Base-by-base conservation (phyloP, 495 filamentous ascomycete species). In the Immersiella caudata region DNA sequence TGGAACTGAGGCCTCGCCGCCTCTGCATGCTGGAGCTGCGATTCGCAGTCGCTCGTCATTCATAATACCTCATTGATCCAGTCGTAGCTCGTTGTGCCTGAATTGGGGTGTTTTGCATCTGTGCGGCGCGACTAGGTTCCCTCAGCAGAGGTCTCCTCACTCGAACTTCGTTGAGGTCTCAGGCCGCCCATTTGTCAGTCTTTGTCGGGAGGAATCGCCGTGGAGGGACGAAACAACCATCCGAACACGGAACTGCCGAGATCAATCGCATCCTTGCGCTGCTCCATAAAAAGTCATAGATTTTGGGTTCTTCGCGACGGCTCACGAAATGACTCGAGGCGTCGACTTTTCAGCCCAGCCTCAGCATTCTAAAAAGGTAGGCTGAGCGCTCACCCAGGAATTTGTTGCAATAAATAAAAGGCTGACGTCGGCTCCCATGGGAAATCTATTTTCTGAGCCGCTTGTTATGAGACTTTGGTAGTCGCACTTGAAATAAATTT, bases 401-500 rank as follows among this genome's bases (percentile, higher is more conserved):
- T 22, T n/a, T 22, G 49, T 52, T 2, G 18, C 16, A 52, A 5
- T 22, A 5, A 22, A 14, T 52, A 22, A 55, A 22, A 12, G 24
- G 50, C 50, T 54, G 50, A 22, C 18, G 6, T 54, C 16, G 16
- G n/a, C 50, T n/a, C 6, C 6, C 18, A n/a, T n/a, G n/a, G n/a
- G n/a, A n/a, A n/a, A n/a, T 55, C 52, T 55, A 24, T 55, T 12
- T 26, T 55, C n/a, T 33, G 11, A 1, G 26, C 26, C 21, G 25
- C 25, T 12, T 33, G 26, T 6, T 59, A 20, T 27, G 56, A 33
- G 56, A 33, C 56, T 59, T 27, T 27, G 2, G 3, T 59, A 22
- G 56, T 59, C n/a, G 25, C 56, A 33, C 56, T 59, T 25, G 56
- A 59, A 59, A 59, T 59, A 59, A 59, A 59, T 5, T 33, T 22